Base-by-base conservation (phyloP, 2,329 filamentous ascomycete species). In the Cercospora berteroae region DNA sequence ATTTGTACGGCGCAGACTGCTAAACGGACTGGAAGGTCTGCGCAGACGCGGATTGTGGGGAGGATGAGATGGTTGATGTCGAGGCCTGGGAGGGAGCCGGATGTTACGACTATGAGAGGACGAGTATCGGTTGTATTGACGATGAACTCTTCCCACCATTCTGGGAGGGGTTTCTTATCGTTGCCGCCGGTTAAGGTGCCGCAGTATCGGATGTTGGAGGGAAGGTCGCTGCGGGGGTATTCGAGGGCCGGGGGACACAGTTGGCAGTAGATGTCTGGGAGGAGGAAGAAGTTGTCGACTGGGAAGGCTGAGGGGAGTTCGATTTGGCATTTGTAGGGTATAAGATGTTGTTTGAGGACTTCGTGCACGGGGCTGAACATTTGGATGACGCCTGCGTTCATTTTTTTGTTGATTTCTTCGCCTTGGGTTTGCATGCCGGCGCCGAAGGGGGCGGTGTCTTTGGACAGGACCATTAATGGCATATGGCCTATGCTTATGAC, bases 111-210 rank as follows among this genome's bases (percentile, higher is more conserved):
- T 5, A 86, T 74, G 25, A 86, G 74, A 20, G 77, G 77, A 63
- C 77, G 77, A 57, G 55, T 29, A 60, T 79, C 80, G 64, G 80
- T 81, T n/a, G n/a, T 39, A 55, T 80, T 79, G 16, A 71, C 63
- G 9, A 77, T 71, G 16, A 86, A 75, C 4, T 81, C 79, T 3
- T 76, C 61, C 82, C 82, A 86, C 81, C 82, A 86, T 6, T 71
- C 29, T 0, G 84, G 84, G 42, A 78, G 76, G 42, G 73, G 71
- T 36, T 77, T 72, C n/a, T 52, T 61, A 36, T 68, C 68, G 36
- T 65, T 63, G 16, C 18, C 31, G 7, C 62, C 67, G 16, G 58
- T 59, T n/a, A 63, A 78, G 10, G 2, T 80, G 2, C 85, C 85
- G 23, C 79, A 77, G 64, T 81, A 85, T 6, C 79, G 77, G 27